These are phyloP conservation scores for Aspergillus sp. DNA, from an alignment of 2,329 filamentous ascomycete genomes.

Conservation along the genomic window DNA sequence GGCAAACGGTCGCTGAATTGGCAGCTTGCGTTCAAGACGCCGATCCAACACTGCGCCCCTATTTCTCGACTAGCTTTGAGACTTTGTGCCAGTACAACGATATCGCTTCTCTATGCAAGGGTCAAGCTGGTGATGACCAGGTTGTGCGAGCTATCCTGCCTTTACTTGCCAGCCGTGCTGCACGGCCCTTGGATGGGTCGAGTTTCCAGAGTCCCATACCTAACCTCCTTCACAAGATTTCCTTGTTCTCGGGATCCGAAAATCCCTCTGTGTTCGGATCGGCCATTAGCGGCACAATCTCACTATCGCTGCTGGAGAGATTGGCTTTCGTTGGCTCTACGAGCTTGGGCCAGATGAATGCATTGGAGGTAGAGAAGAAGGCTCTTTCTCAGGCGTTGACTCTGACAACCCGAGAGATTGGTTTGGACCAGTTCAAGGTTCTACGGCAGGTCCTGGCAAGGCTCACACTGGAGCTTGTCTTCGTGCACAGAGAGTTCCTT, in stretches of 20 bases:
- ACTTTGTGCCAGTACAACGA: slow-evolving; percentile 50
- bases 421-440: slow-evolving; percentile 52
- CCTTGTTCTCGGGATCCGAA: slow-evolving; percentile 39
- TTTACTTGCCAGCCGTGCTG: slow-evolving; percentile 42
- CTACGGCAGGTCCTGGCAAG: slow-evolving; percentile 53
- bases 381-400: slow-evolving; percentile 60
- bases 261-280: slow-evolving; percentile 36
- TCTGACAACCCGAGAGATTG: slow-evolving; percentile 52
- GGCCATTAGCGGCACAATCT: slow-evolving; percentile 53
- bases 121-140: slow-evolving; percentile 14
- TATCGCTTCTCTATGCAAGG: slow-evolving; percentile 27
- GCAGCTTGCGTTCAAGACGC: slow-evolving; percentile 33
- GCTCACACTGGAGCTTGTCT: slow-evolving; percentile 36
- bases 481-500: slow-evolving; percentile 40
- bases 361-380: slow-evolving; percentile 67
- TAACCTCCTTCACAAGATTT: slow-evolving; percentile 38
- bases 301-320: slow-evolving; percentile 58
- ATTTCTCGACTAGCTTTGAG: slow-evolving; percentile 52
- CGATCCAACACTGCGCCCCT: slow-evolving; percentile 38
- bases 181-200: slow-evolving; percentile 37
- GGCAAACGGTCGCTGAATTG: slow-evolving; percentile 41
- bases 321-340: slow-evolving; percentile 56
- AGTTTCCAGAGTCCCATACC: slow-evolving; percentile 37
- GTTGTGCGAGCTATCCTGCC: slow-evolving; percentile 35
- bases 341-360: slow-evolving; percentile 61